These are phyloP conservation scores for Oryza brachyantha DNA, from an alignment of 176 grass and related monocot species.

Conservation along the genomic window DNA sequence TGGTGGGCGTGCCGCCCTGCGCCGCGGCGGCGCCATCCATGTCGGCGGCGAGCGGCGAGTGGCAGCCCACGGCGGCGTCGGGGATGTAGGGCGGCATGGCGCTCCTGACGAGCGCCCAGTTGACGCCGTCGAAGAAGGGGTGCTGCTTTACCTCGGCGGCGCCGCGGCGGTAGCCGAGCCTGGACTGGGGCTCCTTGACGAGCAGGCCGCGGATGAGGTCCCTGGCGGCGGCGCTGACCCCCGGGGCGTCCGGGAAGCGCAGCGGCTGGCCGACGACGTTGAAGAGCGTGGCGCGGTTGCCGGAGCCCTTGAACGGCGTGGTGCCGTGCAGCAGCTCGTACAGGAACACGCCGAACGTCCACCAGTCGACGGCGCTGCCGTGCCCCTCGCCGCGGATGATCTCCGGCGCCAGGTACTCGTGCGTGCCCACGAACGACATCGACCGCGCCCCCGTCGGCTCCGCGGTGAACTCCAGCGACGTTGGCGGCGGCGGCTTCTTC, in stretches of 20 bases:
- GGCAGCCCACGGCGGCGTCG: not conserved
- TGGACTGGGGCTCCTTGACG: too few relatives aligned
- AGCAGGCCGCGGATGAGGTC: too few relatives aligned
- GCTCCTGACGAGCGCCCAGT: too few relatives aligned
- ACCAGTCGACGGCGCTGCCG: constrained; percentile 76
- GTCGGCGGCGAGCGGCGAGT: constrained; percentile 5
- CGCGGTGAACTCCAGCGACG: constrained; percentile 57
- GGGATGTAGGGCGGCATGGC: constrained; percentile 63
- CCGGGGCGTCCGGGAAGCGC: constrained; percentile 20
- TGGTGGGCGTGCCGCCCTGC: constrained; percentile 25
- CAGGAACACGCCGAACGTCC: constrained; percentile 76
- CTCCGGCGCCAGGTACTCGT: constrained; percentile 93
- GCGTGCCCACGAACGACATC: constrained; percentile 91
- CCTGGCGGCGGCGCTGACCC: too few relatives aligned
- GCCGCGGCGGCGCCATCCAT: not conserved
- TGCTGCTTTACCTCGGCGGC: too few relatives aligned
- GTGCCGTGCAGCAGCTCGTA: constrained; percentile 62
- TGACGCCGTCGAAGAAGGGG: too few relatives aligned
- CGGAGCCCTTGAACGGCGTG: constrained; percentile 73
- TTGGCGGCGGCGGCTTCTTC: too few relatives aligned
- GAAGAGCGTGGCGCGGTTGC: constrained; percentile 66
- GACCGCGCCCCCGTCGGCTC: constrained; percentile 69
- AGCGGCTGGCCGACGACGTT: constrained; percentile 71
- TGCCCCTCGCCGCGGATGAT: constrained; percentile 81
- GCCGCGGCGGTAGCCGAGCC: too few relatives aligned